These are phyloP conservation scores for Corylus avellana DNA, from an alignment of 306 rosid species.

Conservation along the genomic window DNA sequence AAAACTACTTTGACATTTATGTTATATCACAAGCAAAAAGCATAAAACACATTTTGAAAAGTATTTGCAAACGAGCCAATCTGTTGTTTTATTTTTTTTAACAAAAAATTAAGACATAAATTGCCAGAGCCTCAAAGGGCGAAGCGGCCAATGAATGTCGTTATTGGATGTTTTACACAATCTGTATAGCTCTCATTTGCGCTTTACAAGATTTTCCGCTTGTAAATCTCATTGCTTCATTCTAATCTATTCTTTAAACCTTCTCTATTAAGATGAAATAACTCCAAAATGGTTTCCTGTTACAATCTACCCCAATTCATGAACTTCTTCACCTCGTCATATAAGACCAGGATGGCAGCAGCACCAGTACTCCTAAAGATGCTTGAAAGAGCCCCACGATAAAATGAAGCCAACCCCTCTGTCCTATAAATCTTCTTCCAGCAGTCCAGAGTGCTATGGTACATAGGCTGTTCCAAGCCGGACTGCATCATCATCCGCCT, in stretches of 20 bases:
- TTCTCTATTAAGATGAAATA: conserved; percentile 26
- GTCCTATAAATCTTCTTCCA: conserved; percentile 77
- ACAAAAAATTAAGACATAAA: conserved; percentile 12
- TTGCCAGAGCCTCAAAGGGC: conserved; percentile 26
- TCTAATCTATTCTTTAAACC: conserved; percentile 29
- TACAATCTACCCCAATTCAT: conserved; percentile 68
- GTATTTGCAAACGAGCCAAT: too few relatives aligned
- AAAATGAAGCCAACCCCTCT: conserved; percentile 82
- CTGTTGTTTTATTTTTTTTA: not conserved
- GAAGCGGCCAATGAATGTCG: conserved; percentile 41
- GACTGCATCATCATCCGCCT: conserved; percentile 99
- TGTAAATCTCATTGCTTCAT: conserved; percentile 27
- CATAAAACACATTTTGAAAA: too few relatives aligned
- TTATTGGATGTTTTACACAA: conserved; percentile 21
- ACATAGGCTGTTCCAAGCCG: conserved; percentile 69
- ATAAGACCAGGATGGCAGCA: conserved; percentile 92
- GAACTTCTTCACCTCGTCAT: conserved; percentile 86
- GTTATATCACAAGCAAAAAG: too few relatives aligned
- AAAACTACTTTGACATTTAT: too few relatives aligned
- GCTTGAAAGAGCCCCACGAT: conserved; percentile 81
- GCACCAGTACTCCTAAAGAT: conserved; percentile 90
- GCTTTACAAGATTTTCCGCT: conserved; percentile 26
- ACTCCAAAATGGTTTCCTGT: conserved; percentile 16
- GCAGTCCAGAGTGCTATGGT: conserved; percentile 72
- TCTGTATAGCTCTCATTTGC: conserved; percentile 31